phyloP scores from a whole-genome alignment of 164 flowering plant genomes.

The Chimonanthus praecox region DNA sequence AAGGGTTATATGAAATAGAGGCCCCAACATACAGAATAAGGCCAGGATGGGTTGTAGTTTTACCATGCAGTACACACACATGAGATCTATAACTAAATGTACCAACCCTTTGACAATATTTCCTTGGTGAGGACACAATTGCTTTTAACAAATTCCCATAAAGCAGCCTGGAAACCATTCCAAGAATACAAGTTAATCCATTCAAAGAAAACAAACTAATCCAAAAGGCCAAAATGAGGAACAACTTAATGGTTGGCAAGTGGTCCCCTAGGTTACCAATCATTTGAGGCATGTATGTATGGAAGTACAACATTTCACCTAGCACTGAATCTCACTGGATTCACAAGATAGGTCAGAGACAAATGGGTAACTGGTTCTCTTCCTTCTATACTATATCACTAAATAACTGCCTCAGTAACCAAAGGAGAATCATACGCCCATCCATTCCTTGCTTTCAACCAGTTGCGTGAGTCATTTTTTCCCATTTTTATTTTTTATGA shows the following conservation, averaged over 20 bases:
- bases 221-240: neutral
- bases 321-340: constrained; percentile 32
- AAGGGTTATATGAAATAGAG: too few species aligned
- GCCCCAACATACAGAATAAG: too few species aligned
- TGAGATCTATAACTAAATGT: neutral
- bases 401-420: constrained; percentile 9
- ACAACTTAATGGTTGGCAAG: neutral
- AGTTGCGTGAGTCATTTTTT: constrained; percentile 41
- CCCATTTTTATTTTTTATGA: constrained; percentile 13
- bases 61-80: neutral
- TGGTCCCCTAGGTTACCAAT: constrained; percentile 14
- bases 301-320: constrained; percentile 40
- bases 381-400: too few species aligned
- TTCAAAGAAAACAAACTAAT: neutral
- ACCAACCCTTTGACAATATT: neutral
- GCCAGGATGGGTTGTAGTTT: too few species aligned
- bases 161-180: neutral
- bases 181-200: too few species aligned
- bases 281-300: constrained; percentile 36
- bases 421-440: constrained; percentile 54
- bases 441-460: constrained; percentile 59
- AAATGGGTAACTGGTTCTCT: constrained; percentile 12
- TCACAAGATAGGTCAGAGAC: constrained; percentile 20
- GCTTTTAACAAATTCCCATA: neutral
- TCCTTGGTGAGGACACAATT: neutral